These are phyloP conservation scores for Drosera spatulata DNA, from an alignment of 179 eudicot species.

Conservation along the genomic window DNA sequence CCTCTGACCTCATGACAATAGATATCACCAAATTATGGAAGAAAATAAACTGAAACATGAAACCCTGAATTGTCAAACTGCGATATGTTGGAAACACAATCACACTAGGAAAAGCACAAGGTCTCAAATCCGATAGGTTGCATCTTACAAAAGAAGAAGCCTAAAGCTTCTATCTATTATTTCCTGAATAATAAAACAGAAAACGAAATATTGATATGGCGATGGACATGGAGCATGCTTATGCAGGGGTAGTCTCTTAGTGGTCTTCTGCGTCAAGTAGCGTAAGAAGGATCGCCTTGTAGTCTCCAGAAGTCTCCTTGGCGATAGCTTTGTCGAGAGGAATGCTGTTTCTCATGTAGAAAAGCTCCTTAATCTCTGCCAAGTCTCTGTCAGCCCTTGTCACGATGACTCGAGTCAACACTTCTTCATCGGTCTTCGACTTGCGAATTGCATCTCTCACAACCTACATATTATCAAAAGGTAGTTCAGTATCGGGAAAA, in stretches of 20 bases:
- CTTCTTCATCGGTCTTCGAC: constrained; percentile 60
- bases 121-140: no score
- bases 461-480: constrained; percentile 20
- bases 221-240: no score
- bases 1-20: no score
- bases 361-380: constrained; percentile 46
- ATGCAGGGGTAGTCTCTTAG: background rate
- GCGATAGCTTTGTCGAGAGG: constrained; percentile 44
- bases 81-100: no score
- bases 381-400: constrained; percentile 76
- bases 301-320: constrained; percentile 63
- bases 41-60: no score
- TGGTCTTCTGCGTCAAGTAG: constrained; percentile 28
- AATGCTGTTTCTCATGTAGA: constrained; percentile 57
- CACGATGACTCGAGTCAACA: constrained; percentile 65
- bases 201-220: no score
- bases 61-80: no score
- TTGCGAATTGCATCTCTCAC: constrained; percentile 48
- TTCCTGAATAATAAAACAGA: no score
- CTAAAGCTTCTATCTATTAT: no score
- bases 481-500: background rate
- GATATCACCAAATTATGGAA: no score
- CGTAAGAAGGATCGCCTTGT: constrained; percentile 56
- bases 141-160: no score
- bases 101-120: no score